Conservation (phyloP, 139 green algal genomes). For the Chlorella sp. region DNA sequence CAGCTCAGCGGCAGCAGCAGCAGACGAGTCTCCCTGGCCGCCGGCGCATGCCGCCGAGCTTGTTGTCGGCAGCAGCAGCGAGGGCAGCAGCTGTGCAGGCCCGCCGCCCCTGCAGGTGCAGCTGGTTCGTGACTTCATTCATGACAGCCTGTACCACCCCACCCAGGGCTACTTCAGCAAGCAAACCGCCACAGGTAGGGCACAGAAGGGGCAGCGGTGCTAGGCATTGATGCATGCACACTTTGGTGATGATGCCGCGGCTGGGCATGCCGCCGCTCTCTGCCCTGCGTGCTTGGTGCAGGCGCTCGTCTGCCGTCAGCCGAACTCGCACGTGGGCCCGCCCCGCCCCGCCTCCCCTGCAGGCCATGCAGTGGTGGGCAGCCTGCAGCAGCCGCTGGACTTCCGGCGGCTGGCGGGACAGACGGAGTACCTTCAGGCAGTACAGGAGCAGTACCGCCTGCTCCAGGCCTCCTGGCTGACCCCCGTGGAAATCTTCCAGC, state of each 20-base stretch:
- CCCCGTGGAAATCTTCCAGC: constrained; percentile 84
- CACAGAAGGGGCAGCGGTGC: background rate
- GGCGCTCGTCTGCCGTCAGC: background rate
- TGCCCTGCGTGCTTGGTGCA: background rate
- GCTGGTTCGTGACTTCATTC: constrained; percentile 79
- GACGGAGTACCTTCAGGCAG: constrained; percentile 32
- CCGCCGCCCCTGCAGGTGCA: background rate
- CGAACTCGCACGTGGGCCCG: background rate
- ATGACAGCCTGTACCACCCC: constrained; percentile 72
- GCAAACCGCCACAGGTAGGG: background rate
- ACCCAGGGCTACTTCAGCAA: constrained; percentile 49
- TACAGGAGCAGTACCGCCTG: constrained; percentile 37
- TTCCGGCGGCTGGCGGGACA: constrained; percentile 35
- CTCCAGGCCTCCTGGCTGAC: constrained; percentile 75
- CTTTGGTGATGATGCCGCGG: background rate
- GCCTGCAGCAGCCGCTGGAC: constrained; percentile 33
- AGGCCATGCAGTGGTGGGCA: constrained; percentile 32
- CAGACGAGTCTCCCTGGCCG: too few relatives aligned
- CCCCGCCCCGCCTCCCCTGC: background rate
- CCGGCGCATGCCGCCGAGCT: too few relatives aligned
- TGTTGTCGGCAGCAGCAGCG: too few relatives aligned
- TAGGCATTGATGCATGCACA: background rate
- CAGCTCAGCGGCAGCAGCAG: too few relatives aligned
- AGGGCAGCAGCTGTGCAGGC: too few relatives aligned
- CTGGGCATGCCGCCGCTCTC: background rate